Evolutionary conservation across 2,329 filamentous ascomycete genomes (phyloP), one percentile per base, ranked within the genome.

Genomic region (Didymosphaeria variabile): DNA sequence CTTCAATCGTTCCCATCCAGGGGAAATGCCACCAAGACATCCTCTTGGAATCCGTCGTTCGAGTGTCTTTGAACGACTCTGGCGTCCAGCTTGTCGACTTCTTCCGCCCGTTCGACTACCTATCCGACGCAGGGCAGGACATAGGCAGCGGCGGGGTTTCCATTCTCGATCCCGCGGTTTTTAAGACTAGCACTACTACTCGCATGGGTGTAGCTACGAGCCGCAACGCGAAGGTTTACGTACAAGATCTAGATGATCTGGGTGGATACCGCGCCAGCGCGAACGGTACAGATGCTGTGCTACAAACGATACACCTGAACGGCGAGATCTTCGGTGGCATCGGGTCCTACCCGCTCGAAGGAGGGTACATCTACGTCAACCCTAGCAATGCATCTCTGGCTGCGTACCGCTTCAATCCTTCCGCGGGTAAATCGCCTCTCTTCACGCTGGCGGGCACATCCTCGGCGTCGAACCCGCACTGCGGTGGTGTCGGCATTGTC

Each of bases 401-500:
- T 9, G 74, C 71, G 2, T 77, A 77, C 55, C 67, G 67, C 21
- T 72, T 76, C 55, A 65, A 57, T 21, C 31, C 51, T 7, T 8
- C 49, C 12, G 72, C 71, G 19, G 72, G 69, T 10, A 69, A 67
- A 53, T 74, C 75, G 1, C 58, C 67, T 5, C 38, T 19, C 17
- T 40, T 40, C 38, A n/a, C 38, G 15, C 7, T 40, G 38, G 38
- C 38, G 17, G 38, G 17, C 6, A 40, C 38, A 2, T 7, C 15
- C 38, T 17, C 5, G 23, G 69, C 68, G 50, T 45, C 42, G 15
- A 71, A 69, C 53, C 66, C 72, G 50, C 68, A 68, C 17, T 57
- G 69, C 49, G 72, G 73, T 12, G 75, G 75, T 36, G 67, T 67
- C 2, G 77, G 76, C 15, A 67, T 76, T 8, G 73, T 77, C 8